These are phyloP conservation scores for Nicotiana otophora DNA, from an alignment of 257 asterid species.

Conservation along the genomic window DNA sequence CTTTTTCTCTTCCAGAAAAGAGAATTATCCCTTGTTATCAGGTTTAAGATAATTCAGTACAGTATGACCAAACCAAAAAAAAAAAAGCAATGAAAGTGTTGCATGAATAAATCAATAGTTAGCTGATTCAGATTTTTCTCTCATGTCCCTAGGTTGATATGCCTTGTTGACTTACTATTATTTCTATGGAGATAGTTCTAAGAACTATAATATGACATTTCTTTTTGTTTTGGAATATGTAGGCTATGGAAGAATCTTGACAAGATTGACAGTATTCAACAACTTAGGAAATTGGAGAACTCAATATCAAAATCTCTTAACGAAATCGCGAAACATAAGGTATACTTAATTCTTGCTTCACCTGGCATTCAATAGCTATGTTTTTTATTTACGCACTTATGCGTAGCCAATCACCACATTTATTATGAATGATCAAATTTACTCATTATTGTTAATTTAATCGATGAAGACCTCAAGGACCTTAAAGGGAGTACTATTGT, in stretches of 20 bases:
- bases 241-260: conserved; percentile 12
- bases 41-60: too few species aligned
- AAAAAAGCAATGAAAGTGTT: not conserved
- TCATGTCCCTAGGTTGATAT: not conserved
- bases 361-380: not conserved
- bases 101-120: not conserved
- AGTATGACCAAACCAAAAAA: too few species aligned
- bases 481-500: not conserved
- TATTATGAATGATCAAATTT: not conserved
- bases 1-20: not conserved
- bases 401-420: not conserved
- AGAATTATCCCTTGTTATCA: not conserved
- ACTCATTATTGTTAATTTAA: not conserved
- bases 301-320: not conserved
- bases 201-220: not conserved
- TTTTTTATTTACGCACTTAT: not conserved
- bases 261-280: conserved; percentile 5
- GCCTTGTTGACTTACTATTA: not conserved
- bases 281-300: conserved; percentile 4
- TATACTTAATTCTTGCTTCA: not conserved
- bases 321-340: not conserved
- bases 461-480: not conserved
- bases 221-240: not conserved
- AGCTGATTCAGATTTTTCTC: not conserved
- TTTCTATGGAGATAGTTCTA: not conserved